Conservation (phyloP, 1,284 basidiomycete genomes). For the Rhodotorula sp. region DNA sequence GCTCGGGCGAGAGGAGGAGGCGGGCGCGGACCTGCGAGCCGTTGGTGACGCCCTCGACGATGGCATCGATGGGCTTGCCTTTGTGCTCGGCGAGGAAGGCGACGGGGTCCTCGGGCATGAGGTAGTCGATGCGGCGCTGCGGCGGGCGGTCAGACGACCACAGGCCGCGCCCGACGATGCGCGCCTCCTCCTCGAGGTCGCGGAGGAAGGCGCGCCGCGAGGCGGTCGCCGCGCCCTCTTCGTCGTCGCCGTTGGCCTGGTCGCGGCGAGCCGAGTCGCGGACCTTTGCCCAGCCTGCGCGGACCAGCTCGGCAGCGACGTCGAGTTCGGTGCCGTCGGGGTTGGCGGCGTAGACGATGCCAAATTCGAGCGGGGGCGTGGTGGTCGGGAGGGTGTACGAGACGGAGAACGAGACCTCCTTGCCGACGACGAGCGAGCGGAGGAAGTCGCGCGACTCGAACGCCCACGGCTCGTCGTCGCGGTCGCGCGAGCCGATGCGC, state of each 20-base stretch:
- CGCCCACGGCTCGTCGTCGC: conserved; percentile 91
- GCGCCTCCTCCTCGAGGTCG: conserved; percentile 74
- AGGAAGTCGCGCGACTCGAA: conserved; percentile 92
- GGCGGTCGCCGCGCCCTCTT: conserved; percentile 48
- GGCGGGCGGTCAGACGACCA: conserved; percentile 54
- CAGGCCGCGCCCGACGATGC: conserved; percentile 59
- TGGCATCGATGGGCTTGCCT: conserved; percentile 80
- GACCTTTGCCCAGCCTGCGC: conserved; percentile 85
- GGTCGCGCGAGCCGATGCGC: conserved; percentile 65
- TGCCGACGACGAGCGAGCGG: conserved; percentile 79
- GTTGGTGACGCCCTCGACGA: conserved; percentile 92
- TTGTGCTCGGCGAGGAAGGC: conserved; percentile 89
- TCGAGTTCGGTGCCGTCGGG: conserved; percentile 54
- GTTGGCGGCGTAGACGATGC: conserved; percentile 64
- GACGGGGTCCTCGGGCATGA: conserved; percentile 86
- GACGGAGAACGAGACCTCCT: conserved; percentile 77
- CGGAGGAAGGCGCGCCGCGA: conserved; percentile 44
- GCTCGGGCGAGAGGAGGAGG: conserved; percentile 78
- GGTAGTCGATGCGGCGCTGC: conserved; percentile 67
- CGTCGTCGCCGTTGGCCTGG: conserved; percentile 55
- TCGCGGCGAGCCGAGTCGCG: conserved; percentile 75
- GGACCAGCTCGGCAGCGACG: conserved; percentile 74
- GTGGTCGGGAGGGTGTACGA: conserved; percentile 70
- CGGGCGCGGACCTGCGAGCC: conserved; percentile 87
- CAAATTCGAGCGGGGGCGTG: conserved; percentile 68